Percentiles rank a stretch among this genome's conserved stretches.
Conservation (phyloP, 2,329 filamentous ascomycete genomes). For the Helminthosporium solani region DNA sequence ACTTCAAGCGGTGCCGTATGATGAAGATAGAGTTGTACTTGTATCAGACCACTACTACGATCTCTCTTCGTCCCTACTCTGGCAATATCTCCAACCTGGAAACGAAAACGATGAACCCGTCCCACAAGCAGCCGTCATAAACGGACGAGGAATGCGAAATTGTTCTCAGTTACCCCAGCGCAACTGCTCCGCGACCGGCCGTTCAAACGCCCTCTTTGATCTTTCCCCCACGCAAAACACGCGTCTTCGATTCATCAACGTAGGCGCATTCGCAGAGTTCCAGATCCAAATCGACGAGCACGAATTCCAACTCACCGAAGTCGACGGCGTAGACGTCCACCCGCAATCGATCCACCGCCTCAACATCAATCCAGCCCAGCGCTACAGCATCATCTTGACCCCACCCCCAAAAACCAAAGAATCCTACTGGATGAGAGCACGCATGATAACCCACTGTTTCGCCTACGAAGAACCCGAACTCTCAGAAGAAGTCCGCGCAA, state of each 20-base stretch:
- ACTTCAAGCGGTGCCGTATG: conserved; percentile 45
- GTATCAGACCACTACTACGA: conserved; percentile 70
- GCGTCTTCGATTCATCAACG: conserved; percentile 69
- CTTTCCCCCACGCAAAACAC: conserved; percentile 60
- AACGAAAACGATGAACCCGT: conserved; percentile 59
- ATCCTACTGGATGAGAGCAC: conserved; percentile 54
- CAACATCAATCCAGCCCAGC: conserved; percentile 66
- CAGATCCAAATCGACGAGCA: conserved; percentile 65
- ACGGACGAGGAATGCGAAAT: conserved; percentile 42
- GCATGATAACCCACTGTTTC: conserved; percentile 63
- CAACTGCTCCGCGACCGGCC: conserved; percentile 38
- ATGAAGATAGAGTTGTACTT: conserved; percentile 61
- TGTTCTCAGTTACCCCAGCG: conserved; percentile 41
- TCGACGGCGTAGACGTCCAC: conserved; percentile 64
- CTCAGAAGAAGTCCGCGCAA: conserved; percentile 51
- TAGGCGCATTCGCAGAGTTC: conserved; percentile 65
- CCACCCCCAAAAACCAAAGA: conserved; percentile 45
- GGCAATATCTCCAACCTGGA: conserved; percentile 54
- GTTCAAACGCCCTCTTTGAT: conserved; percentile 31
- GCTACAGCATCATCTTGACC: conserved; percentile 65
- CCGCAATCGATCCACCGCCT: conserved; percentile 58
- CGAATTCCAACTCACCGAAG: conserved; percentile 61
- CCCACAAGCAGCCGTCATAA: conserved; percentile 47
- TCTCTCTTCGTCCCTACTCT: conserved; percentile 48
- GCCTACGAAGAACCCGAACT: conserved; percentile 52